Evolutionary conservation across 2,329 filamentous ascomycete species (phyloP), one percentile per base, ranked within the genome.

Genomic region (Phaeophleospora eucalypticola): DNA sequence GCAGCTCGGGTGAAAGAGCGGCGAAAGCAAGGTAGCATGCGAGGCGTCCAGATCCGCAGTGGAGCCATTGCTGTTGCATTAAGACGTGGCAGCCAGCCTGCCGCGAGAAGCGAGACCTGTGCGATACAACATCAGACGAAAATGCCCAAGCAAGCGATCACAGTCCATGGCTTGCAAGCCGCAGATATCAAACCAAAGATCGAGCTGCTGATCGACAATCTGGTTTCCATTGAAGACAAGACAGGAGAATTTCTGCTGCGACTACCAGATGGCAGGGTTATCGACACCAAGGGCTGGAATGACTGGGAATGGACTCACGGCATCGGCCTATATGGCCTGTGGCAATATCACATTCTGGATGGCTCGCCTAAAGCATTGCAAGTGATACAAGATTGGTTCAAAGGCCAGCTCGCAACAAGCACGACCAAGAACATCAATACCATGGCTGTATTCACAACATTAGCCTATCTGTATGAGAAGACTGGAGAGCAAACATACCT

Each of bases 401-500:
- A 72, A 4, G 77, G 76, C 39, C 81, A 86, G 7, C 83, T 89
- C 51, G 76, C 75, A 1, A 81, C 82, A 45, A 84, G 84, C 16
- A 90, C 87, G 3, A 88, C 84, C 33, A 90, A 90, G 65, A 90
- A 90, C 66, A 89, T 89, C 75, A 89, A 89, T 71, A 89, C 87
- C 14, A 89, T 90, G 85, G 82, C 84, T 10, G 82, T 82, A 0
- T 87, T 90, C 65, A 70, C 89, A 16, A 87, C 86, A 0, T 75
- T 90, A 1, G 86, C 86, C 0, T 82, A 82, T 61, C 74, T 90
- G n/a, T 90, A 90, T 60, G 86, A 90, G 66, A 80, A 83, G 64
- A 87, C 83, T 0, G 70, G 76, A 7, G 83, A 88, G 59, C 72
- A 76, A 53, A 81, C 78, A 0, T 89, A 88, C 61, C 70, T 86